These are phyloP conservation scores for Schoenoplectus tabernaemontani DNA, from an alignment of 202 grass and related monocot genomes.

Conservation along the genomic window DNA sequence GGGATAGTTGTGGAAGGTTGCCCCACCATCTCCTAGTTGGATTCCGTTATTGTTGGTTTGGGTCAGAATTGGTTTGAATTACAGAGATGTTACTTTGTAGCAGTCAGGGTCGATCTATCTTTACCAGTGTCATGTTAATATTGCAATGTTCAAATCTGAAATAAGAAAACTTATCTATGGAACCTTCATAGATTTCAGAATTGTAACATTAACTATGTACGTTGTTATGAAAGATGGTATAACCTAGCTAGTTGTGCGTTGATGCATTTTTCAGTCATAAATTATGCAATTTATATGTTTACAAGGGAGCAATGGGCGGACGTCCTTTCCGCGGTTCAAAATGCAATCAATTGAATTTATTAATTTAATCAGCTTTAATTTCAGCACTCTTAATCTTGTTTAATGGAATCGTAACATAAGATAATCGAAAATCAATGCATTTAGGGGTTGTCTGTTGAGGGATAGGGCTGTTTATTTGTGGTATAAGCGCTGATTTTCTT, in stretches of 20 bases:
- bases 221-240: background rate
- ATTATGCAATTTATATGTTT: background rate
- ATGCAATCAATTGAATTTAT: background rate
- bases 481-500: background rate
- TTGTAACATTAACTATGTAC: background rate
- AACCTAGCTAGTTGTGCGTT: background rate
- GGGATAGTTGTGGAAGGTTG: conserved; percentile 33
- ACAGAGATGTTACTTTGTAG: background rate
- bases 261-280: background rate
- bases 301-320: background rate
- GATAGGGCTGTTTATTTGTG: background rate
- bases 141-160: background rate
- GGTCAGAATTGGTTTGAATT: background rate
- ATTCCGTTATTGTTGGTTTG: background rate
- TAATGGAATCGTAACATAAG: background rate
- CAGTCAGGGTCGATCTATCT: background rate
- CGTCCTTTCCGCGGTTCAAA: background rate
- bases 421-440: background rate
- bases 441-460: background rate
- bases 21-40: conserved; percentile 14
- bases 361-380: background rate
- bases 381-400: background rate
- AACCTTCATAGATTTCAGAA: background rate
- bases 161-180: background rate
- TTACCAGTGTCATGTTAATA: background rate